Evolutionary conservation across 1,284 basidiomycete species (phyloP).

Genomic region (Fomitopsis betulina): DNA sequence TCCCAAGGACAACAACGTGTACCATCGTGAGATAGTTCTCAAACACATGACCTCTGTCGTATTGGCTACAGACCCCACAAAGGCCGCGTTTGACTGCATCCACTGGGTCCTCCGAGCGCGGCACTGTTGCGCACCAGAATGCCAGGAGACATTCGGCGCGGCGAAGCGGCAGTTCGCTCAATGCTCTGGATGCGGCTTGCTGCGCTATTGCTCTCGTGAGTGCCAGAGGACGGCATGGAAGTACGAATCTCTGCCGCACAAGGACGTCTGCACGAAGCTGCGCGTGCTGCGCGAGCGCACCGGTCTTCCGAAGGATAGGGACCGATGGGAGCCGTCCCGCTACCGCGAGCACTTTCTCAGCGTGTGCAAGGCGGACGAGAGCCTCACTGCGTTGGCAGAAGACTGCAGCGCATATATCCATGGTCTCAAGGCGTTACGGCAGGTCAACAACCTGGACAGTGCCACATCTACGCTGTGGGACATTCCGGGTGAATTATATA

Average conservation of each 20-base stretch:
- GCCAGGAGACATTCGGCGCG: neutral
- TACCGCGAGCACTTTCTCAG: neutral
- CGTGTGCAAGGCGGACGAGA: neutral
- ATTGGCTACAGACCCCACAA: neutral
- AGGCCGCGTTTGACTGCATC: neutral
- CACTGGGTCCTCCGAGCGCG: neutral
- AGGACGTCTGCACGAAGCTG: neutral
- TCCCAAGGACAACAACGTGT: neutral
- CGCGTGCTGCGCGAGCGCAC: neutral
- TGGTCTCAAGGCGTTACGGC: neutral
- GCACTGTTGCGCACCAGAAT: neutral
- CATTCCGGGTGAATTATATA: too few species aligned
- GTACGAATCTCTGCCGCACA: neutral
- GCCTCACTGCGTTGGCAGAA: neutral
- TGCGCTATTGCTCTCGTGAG: neutral
- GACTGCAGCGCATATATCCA: neutral
- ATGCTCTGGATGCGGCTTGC: neutral
- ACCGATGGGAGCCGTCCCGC: neutral
- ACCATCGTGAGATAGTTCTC: neutral
- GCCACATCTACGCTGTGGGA: too few species aligned
- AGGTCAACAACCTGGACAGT: too few species aligned
- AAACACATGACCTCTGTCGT: neutral
- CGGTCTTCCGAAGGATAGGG: neutral
- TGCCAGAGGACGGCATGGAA: neutral
- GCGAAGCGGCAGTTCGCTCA: neutral